Evolutionary conservation across 805 yeast species (phyloP), one percentile per base, ranked within the genome.

Genomic region (Teunomyces kruisii): DNA sequence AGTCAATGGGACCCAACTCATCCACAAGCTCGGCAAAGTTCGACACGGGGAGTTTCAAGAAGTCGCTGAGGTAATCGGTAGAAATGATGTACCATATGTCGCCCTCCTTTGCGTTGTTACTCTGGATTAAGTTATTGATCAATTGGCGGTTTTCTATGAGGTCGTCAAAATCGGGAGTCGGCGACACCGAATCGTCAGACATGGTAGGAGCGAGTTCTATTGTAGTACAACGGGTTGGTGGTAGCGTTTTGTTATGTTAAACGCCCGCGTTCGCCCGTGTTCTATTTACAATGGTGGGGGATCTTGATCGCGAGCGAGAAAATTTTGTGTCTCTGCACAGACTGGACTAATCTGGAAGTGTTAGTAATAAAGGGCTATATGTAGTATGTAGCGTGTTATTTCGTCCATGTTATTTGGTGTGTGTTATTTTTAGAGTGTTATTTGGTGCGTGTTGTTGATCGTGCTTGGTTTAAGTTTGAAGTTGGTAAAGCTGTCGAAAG

Each of bases 21-120:
- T 47, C 44, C 14, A 64, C 59, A 15, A 67, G 56, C 7, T 59
- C 59, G 2, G 60, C 62, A 22, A 62, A 50, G 12, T 67, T 52
- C 9, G 51, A 47, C 42, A 56, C 62, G 40, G 64, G 57, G 6
- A 59, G 50, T 32, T 66, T 60, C 22, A 77, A 56, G 45, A 80
- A 76, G 4, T 48, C 51, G 32, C 65, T 59, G 16, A 72, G 61
- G 74, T 80, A 82, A 1, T 52, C 59, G 10, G 65, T 59, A 1
- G 86, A 79, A 9, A 82, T 68, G 19, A 79, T 66, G 52, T 65
- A 79, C 54, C 76, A 74, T 27, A 56, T 59, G 39, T 74, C 79
- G 6, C 84, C 86, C 47, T 78, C 81, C 24, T 63, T 48, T 31
- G 57, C 58, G 24, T 30, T 37, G 43, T 49, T 48, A 16, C 46